Conservation (phyloP, 2,329 filamentous ascomycete species). For the Penicillium sp. region DNA sequence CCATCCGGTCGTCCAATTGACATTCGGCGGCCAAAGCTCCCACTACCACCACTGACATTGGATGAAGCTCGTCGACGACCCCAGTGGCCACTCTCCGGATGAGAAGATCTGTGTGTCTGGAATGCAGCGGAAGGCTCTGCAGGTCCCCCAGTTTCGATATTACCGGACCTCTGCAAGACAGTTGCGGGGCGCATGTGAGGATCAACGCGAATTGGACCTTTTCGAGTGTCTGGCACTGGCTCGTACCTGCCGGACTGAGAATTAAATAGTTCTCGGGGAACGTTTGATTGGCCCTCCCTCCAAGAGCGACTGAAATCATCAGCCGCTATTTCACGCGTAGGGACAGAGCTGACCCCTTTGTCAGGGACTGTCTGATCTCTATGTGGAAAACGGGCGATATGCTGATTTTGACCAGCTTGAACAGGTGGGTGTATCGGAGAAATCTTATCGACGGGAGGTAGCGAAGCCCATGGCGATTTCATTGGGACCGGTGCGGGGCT, state of each 20-base stretch:
- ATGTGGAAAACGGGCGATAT: constrained; percentile 47
- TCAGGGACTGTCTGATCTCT: constrained; percentile 57
- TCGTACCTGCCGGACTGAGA: constrained; percentile 94
- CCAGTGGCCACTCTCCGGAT: constrained; percentile 62
- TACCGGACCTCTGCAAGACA: constrained; percentile 69
- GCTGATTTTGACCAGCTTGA: constrained; percentile 30
- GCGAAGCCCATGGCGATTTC: constrained; percentile 86
- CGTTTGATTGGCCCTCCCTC: constrained; percentile 63
- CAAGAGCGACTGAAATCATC: constrained; percentile 90
- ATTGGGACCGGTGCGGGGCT: constrained; percentile 58
- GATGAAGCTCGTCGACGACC: constrained; percentile 79
- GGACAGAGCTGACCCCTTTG: constrained; percentile 47
- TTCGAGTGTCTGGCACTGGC: constrained; percentile 71
- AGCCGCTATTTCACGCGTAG: constrained; percentile 79
- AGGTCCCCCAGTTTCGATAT: constrained; percentile 59
- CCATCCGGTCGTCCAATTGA: constrained; percentile 50
- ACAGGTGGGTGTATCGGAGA: constrained; percentile 60
- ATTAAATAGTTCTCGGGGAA: constrained; percentile 79
- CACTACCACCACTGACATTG: constrained; percentile 83
- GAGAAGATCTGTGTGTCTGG: constrained; percentile 69
- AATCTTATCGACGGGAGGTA: constrained; percentile 80
- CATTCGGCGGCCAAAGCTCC: constrained; percentile 62
- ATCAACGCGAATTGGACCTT: constrained; percentile 66
- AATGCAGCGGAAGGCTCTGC: constrained; percentile 84
- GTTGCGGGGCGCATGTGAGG: constrained; percentile 66